These are phyloP conservation scores for Globisporangium okanoganense DNA, from an alignment of 352 stramenopile species.

Conservation along the genomic window DNA sequence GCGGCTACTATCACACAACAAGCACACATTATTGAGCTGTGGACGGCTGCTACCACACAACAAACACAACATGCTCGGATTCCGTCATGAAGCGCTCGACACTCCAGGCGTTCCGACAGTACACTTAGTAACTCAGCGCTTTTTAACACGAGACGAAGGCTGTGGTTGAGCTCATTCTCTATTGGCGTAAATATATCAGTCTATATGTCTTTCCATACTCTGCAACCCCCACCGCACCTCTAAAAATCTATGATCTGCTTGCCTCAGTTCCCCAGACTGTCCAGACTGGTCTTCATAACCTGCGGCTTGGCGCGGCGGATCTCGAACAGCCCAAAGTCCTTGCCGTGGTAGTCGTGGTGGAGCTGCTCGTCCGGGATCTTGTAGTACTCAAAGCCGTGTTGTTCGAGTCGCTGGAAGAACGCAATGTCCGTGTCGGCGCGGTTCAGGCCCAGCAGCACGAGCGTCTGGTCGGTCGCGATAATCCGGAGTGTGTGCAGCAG, in stretches of 20 bases:
- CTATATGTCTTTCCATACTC: background rate
- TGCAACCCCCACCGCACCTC: background rate
- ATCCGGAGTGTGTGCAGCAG: constrained; percentile 56
- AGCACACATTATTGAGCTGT: too few relatives aligned
- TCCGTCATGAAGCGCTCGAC: too few relatives aligned
- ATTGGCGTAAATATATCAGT: background rate
- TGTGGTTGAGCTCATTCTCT: background rate
- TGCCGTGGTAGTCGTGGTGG: constrained; percentile 48
- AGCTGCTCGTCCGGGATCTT: constrained; percentile 68
- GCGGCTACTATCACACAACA: too few relatives aligned
- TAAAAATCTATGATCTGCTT: background rate
- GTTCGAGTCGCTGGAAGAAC: constrained; percentile 71
- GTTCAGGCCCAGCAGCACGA: constrained; percentile 75
- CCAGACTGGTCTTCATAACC: background rate
- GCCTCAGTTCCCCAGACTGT: background rate
- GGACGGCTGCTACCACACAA: too few relatives aligned
- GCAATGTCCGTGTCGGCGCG: constrained; percentile 53
- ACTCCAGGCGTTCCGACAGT: too few relatives aligned
- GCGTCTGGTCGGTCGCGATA: constrained; percentile 35
- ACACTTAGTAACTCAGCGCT: too few relatives aligned
- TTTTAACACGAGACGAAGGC: too few relatives aligned
- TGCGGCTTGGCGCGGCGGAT: constrained; percentile 25
- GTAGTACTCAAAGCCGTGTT: constrained; percentile 79
- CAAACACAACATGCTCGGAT: too few relatives aligned
- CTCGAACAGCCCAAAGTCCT: constrained; percentile 81